Evolutionary conservation across 306 rosid species (phyloP), one percentile per base, ranked within the genome.

Genomic region (Trifolium pratense): DNA sequence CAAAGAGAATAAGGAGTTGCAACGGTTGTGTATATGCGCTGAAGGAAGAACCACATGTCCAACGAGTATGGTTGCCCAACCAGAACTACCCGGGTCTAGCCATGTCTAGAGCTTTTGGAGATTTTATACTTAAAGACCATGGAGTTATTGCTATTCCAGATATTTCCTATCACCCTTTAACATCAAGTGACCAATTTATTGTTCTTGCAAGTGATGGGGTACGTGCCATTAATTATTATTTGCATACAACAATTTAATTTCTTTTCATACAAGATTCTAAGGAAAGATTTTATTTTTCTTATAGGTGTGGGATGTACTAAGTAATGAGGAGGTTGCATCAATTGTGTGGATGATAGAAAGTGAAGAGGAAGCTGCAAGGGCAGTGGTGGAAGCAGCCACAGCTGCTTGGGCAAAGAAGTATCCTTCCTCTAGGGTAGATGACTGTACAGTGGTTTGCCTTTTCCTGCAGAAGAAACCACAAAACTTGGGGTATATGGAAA

Each of bases 61-160:
- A 87, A 25, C 49, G 93, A 74, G 90, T 89, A 29, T 92, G 96
- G 93, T 42, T 86, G 40, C 93, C 96, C 0, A 17, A 79, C 25
- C 86, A 73, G 17, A 73, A 81, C 57, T 17, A 66, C 15, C 94
- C 92, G 7, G 96, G 96, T 46, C 79, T 92, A 36, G 97, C 96
- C 83, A 89, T 89, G 96, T 91, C 97, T 8, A 75, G 93, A 59
- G 86, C 96, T 77, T 85, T 92, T 9, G 97, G 97, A 31, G 97
- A 92, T 72, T 89, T 86, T 32, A 2, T 85, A n/a, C 90, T 92
- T 49, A 92, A 92, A 70, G 83, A 89, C 37, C 67, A 88, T 17
- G 96, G 97, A 76, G 59, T 92, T 65, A 92, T 82, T 64, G 87
- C 89, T 73, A 39, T 52, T 55, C 97, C 97, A 3, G 86, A 82